Percentiles rank a stretch among this genome's conserved stretches.
Conservation (phyloP, 495 filamentous ascomycete genomes). For the Aspergillus diversus region DNA sequence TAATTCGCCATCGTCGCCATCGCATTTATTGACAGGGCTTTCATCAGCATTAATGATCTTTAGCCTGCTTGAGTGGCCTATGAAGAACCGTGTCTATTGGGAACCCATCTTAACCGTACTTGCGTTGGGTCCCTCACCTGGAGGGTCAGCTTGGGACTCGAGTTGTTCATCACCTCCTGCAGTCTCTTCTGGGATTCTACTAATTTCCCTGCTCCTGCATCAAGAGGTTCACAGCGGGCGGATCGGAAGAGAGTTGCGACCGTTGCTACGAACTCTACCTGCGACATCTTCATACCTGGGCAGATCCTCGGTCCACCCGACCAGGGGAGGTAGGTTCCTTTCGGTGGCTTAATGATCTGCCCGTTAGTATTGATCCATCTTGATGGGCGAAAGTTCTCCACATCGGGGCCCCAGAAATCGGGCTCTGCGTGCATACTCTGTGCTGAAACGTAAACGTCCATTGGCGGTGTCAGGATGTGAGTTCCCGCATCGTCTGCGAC, state of each 20-base stretch:
- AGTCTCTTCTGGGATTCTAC: background rate
- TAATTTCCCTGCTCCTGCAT: background rate
- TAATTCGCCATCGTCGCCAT: too few species aligned
- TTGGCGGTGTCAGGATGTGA: constrained; percentile 34
- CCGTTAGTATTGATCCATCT: constrained; percentile 44
- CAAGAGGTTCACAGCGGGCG: constrained; percentile 21
- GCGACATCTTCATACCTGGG: constrained; percentile 54
- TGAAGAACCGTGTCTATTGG: background rate
- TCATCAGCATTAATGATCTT: too few species aligned
- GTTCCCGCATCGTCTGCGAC: constrained; percentile 26
- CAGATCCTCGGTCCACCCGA: constrained; percentile 50
- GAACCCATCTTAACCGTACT: constrained; percentile 11
- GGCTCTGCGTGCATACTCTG: constrained; percentile 43
- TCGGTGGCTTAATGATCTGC: constrained; percentile 31
- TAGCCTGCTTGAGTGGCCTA: too few species aligned
- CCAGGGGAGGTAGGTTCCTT: constrained; percentile 51
- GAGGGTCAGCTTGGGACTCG: constrained; percentile 5
- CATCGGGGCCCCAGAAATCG: constrained; percentile 50
- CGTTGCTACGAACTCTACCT: constrained; percentile 58
- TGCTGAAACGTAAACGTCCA: constrained; percentile 32
- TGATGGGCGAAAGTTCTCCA: constrained; percentile 48
- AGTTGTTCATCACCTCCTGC: background rate
- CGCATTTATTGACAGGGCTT: too few species aligned
- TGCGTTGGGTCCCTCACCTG: constrained; percentile 3
- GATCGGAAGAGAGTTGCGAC: constrained; percentile 46